phyloP scores from a whole-genome alignment of 164 flowering plant genomes.

The Vitis rupestris region DNA sequence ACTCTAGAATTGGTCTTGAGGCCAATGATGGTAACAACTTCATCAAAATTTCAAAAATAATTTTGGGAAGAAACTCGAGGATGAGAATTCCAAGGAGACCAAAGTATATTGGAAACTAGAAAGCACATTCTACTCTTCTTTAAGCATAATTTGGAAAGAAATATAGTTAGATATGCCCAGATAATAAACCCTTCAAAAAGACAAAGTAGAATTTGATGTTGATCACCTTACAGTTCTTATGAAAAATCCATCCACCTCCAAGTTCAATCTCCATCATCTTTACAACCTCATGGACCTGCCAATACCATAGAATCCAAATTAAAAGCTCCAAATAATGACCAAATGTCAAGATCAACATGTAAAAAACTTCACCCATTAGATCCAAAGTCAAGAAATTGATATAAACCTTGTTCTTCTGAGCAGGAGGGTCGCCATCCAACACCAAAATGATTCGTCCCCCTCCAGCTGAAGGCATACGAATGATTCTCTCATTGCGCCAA shows the following conservation, averaged over 20 bases:
- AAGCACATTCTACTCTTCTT: too few species aligned
- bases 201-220: background rate
- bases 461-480: conserved; percentile 25
- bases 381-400: background rate
- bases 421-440: conserved; percentile 53
- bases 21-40: too few species aligned
- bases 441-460: conserved; percentile 64
- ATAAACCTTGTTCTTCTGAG: conserved; percentile 68
- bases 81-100: too few species aligned
- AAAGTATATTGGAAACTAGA: too few species aligned
- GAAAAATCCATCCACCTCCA: conserved; percentile 67
- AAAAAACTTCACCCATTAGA: background rate
- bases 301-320: conserved; percentile 1
- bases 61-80: too few species aligned
- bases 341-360: too few species aligned
- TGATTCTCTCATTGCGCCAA: conserved; percentile 67
- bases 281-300: conserved; percentile 71
- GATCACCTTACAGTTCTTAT: conserved; percentile 64
- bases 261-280: conserved; percentile 78
- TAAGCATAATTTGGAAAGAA: too few species aligned
- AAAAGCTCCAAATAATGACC: background rate
- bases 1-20: background rate
- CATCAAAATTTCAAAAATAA: too few species aligned
- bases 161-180: background rate
- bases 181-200: background rate